Evolutionary conservation across 768 basidiomycete genomes (phyloP).

Genomic region (Pisolithus microcarpus): DNA sequence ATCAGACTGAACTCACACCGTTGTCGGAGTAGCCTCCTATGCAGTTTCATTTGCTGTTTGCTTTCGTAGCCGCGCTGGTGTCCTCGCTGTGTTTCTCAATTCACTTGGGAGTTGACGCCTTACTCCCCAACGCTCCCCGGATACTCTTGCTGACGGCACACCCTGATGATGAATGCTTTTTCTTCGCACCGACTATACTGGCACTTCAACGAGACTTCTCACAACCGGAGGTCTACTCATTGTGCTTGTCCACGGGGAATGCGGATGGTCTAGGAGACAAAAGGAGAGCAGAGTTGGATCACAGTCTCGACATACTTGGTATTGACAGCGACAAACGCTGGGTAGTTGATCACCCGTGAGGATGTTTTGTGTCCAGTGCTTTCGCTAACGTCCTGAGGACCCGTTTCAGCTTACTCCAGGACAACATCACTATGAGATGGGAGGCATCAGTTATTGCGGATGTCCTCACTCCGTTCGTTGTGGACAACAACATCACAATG

Average conservation of each 20-base stretch:
- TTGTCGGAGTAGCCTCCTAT: not conserved
- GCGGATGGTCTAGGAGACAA: constrained; percentile 66
- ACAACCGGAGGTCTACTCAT: constrained; percentile 39
- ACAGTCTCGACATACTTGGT: constrained; percentile 63
- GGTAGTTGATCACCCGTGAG: constrained; percentile 69
- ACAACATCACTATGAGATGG: constrained; percentile 68
- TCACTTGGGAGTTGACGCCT: constrained; percentile 16
- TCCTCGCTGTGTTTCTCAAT: constrained; percentile 22
- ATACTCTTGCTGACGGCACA: constrained; percentile 82
- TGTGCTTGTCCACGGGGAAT: constrained; percentile 77
- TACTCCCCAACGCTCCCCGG: constrained; percentile 12
- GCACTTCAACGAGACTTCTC: constrained; percentile 32
- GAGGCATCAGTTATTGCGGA: constrained; percentile 49
- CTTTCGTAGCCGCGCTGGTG: constrained; percentile 9
- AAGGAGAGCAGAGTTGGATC: constrained; percentile 51
- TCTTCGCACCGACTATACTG: constrained; percentile 82
- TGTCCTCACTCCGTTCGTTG: constrained; percentile 52
- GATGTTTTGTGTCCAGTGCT: constrained; percentile 8
- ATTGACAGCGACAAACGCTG: constrained; percentile 47
- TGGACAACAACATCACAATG: constrained; percentile 51
- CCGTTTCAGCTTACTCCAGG: constrained; percentile 53
- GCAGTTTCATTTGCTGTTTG: constrained; percentile 14
- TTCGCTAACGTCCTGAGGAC: constrained; percentile 7
- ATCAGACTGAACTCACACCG: not conserved
- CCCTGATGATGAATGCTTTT: constrained; percentile 91